Percentiles rank a stretch among this genome's conserved stretches.
Evolutionary conservation across 1,284 basidiomycete genomes (phyloP).

Genomic region (Sporisorium exsertum): DNA sequence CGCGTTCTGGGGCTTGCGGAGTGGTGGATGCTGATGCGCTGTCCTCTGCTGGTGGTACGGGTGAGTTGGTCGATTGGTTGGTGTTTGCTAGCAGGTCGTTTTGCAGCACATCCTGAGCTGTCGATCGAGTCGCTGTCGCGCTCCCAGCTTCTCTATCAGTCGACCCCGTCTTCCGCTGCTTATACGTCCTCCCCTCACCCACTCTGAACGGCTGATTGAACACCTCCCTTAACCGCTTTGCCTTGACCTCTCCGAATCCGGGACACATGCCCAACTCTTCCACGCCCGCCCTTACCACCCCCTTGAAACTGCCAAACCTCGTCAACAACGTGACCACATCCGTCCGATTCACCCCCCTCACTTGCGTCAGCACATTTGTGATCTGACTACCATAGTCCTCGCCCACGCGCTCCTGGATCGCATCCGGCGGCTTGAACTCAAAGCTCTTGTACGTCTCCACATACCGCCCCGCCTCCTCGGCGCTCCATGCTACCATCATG

Average conservation of each 20-base stretch:
- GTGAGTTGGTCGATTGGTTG: neutral
- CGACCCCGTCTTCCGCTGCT: slow-evolving; percentile 71
- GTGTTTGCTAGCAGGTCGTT: neutral
- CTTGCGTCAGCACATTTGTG: slow-evolving; percentile 85
- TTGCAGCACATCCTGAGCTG: neutral
- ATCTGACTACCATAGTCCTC: slow-evolving; percentile 86
- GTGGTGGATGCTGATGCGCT: too few species aligned
- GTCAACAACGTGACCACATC: slow-evolving; percentile 90
- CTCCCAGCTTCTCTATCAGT: neutral
- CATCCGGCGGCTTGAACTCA: slow-evolving; percentile 90
- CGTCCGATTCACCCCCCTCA: slow-evolving; percentile 95
- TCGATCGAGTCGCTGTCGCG: neutral
- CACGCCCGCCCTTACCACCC: slow-evolving; percentile 69
- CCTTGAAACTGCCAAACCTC: slow-evolving; percentile 26
- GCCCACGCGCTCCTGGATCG: slow-evolving; percentile 92
- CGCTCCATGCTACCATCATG: slow-evolving; percentile 87
- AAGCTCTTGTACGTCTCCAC: slow-evolving; percentile 90
- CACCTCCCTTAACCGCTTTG: slow-evolving; percentile 75
- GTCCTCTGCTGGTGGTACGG: too few species aligned
- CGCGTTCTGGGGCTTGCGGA: neutral
- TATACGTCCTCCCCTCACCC: slow-evolving; percentile 81
- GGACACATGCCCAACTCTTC: slow-evolving; percentile 85
- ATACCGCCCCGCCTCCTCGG: slow-evolving; percentile 91
- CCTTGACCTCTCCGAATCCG: slow-evolving; percentile 94
- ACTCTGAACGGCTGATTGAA: slow-evolving; percentile 72